Percentiles rank a stretch among this genome's conserved stretches.
Evolutionary conservation across 768 basidiomycete species (phyloP).

Genomic region (Astraeus odoratus): DNA sequence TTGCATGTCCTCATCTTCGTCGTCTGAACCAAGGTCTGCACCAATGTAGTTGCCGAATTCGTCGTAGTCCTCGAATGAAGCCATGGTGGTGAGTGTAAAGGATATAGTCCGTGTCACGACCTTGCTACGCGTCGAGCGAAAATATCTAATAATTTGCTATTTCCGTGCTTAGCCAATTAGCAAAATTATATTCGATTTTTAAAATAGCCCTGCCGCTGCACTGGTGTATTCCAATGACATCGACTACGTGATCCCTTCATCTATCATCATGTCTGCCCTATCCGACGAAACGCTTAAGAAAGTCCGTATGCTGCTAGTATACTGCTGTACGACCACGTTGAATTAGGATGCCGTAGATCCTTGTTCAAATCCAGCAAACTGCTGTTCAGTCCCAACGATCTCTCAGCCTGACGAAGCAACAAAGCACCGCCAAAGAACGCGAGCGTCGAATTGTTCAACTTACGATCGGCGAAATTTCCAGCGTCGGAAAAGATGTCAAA

Average conservation of each 20-base stretch:
- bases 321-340: slow-evolving; percentile 9
- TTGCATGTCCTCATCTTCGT: slow-evolving; percentile 35
- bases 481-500: slow-evolving; percentile 65
- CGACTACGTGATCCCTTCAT: slow-evolving; percentile 8
- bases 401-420: slow-evolving; percentile 66
- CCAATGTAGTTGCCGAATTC: slow-evolving; percentile 99
- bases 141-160: too few species aligned
- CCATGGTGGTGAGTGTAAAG: slow-evolving; percentile 30
- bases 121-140: too few species aligned
- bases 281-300: slow-evolving; percentile 81
- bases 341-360: slow-evolving; percentile 50
- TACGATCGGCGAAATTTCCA: slow-evolving; percentile 75
- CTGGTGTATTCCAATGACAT: not conserved
- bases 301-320: slow-evolving; percentile 31
- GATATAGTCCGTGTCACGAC: slow-evolving; percentile 4
- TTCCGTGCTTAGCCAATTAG: too few species aligned
- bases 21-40: slow-evolving; percentile 88
- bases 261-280: slow-evolving; percentile 42
- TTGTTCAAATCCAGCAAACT: slow-evolving; percentile 89
- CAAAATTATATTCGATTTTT: slow-evolving; percentile 29
- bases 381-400: slow-evolving; percentile 80
- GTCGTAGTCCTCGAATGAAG: slow-evolving; percentile 72
- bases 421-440: slow-evolving; percentile 74
- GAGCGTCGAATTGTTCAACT: slow-evolving; percentile 87
- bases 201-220: too few species aligned